Evolutionary conservation across 2,329 filamentous ascomycete species (phyloP), one percentile per base, ranked within the genome.

Genomic region (Sphaerostilbella broomeana): DNA sequence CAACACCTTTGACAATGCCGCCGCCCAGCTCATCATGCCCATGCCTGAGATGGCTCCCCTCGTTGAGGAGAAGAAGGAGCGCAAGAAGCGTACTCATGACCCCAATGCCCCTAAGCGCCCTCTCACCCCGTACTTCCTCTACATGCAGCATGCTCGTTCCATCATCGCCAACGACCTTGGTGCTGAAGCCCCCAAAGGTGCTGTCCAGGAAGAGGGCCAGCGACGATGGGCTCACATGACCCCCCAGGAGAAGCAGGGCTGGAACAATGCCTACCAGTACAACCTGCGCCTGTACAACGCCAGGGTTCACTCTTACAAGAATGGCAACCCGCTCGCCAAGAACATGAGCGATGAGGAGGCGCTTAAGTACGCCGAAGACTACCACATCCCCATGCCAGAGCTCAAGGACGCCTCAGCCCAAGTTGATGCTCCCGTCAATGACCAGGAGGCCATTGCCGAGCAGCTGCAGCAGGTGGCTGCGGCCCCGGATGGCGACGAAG

Each of bases 71-170:
- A 84, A 87, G 75, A 88, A 88, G 74, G 88, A 92, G 73, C 82
- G 85, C 63, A 90, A 92, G 75, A 89, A 89, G 72, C 78, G 81
- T 46, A 80, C 79, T 28, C 81, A 85, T 56, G 90, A 97, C 61
- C 89, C 89, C 51, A 94, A 95, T 62, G 89, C 89, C 6, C 90
- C 90, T 44, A 97, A 95, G 77, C 81, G 89, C 35, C 89, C 90
- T 7, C 65, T 95, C 57, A 97, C 90, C 5, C 88, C 90, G 3
- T 95, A 94, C 70, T 95, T 97, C 71, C 70, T 95, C 45, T 97
- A 88, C 70, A 87, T 94, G 73, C 84, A 94, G 62, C 82, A 84
- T 48, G 87, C 87, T 48, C 84, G 92, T 35, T 76, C 81, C 36
- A 82, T 86, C 58, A 92, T 97, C 51, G 82, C 85, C 42, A 73